Evolutionary conservation across 306 rosid species (phyloP).

Genomic region (Senna siamea): DNA sequence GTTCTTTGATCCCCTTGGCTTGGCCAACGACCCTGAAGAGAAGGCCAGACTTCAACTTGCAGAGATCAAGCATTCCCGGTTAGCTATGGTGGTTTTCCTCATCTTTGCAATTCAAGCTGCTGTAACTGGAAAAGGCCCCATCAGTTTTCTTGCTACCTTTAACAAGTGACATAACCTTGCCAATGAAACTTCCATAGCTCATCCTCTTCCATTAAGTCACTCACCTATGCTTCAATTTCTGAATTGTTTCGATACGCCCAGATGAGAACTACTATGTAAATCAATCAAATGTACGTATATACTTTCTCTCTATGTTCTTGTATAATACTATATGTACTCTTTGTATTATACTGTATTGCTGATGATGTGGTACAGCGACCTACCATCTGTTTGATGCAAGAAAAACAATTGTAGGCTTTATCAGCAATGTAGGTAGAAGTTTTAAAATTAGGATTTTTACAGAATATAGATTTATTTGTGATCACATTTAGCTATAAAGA

Average conservation of each 20-base stretch:
- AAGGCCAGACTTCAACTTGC: conserved; percentile 75
- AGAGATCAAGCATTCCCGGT: conserved; percentile 78
- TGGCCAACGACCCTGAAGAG: conserved; percentile 67
- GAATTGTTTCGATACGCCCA: background rate
- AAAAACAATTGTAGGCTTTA: background rate
- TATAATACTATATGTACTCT: background rate
- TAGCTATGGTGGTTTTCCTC: conserved; percentile 83
- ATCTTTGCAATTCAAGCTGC: conserved; percentile 80
- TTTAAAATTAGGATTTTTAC: background rate
- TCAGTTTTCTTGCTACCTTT: conserved; percentile 70
- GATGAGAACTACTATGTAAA: conserved; percentile 22
- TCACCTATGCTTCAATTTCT: conserved; percentile 20
- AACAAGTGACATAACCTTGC: conserved; percentile 48
- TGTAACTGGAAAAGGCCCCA: conserved; percentile 77
- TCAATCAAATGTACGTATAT: conserved; percentile 11
- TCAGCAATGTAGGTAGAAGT: background rate
- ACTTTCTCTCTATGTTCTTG: conserved; percentile 29
- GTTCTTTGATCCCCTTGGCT: conserved; percentile 76
- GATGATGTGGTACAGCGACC: background rate
- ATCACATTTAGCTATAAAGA: background rate
- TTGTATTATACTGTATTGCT: conserved; percentile 2
- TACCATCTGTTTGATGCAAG: background rate
- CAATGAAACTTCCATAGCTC: conserved; percentile 20
- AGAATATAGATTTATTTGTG: background rate
- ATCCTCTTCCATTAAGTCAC: conserved; percentile 1